Evolutionary conservation across 352 stramenopile genomes (phyloP).

Genomic region (Pythium coloratum): DNA sequence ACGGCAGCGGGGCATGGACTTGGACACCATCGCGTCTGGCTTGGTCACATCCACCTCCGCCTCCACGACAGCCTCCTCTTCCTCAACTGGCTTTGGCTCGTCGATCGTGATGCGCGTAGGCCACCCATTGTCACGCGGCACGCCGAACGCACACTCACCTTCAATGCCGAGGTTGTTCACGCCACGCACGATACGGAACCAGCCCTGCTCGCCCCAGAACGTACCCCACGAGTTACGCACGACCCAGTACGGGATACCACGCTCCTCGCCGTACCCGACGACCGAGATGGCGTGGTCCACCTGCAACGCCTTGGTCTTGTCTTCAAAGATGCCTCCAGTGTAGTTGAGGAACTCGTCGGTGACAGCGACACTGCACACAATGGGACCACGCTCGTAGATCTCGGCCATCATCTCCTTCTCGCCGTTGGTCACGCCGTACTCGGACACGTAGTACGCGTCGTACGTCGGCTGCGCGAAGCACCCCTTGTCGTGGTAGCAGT

Average conservation of each 20-base stretch:
- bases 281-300: slow-evolving; percentile 94
- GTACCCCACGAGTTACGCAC: slow-evolving; percentile 95
- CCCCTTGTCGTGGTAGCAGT: slow-evolving; percentile 82
- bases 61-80: slow-evolving; percentile 18
- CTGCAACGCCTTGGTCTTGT: slow-evolving; percentile 79
- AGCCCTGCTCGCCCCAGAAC: slow-evolving; percentile 96
- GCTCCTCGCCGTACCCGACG: slow-evolving; percentile 93
- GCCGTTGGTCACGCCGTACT: slow-evolving; percentile 92
- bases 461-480: slow-evolving; percentile 90
- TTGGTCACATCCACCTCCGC: slow-evolving; percentile 18
- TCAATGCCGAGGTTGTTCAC: slow-evolving; percentile 95
- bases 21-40: slow-evolving; percentile 16
- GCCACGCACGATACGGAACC: slow-evolving; percentile 91
- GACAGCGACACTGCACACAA: slow-evolving; percentile 93
- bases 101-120: slow-evolving; percentile 45
- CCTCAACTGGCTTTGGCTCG: slow-evolving; percentile 19
- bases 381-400: slow-evolving; percentile 94
- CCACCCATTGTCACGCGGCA: slow-evolving; percentile 81
- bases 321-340: slow-evolving; percentile 91
- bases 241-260: slow-evolving; percentile 93
- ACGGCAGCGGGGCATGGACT: slow-evolving; percentile 47
- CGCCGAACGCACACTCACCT: slow-evolving; percentile 91
- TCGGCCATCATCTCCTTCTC: slow-evolving; percentile 95
- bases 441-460: slow-evolving; percentile 94
- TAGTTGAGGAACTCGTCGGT: slow-evolving; percentile 90